Base-by-base conservation (phyloP, 176 grass and related monocot genomes). In the Lolium rigidum region DNA sequence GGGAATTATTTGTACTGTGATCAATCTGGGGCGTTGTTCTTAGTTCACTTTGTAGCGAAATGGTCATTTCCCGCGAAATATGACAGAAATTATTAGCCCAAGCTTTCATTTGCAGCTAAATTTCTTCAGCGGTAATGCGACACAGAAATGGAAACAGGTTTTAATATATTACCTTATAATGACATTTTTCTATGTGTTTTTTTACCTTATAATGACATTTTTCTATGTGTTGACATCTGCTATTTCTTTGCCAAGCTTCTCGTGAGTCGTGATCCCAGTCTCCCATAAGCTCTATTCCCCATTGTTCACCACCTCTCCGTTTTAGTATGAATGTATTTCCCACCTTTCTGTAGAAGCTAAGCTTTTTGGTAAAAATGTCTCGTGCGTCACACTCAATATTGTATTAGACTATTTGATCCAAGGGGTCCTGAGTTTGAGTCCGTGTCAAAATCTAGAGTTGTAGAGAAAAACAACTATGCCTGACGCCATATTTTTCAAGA, bases 11-110 rank as follows among this genome's bases (percentile, higher is more conserved):
- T 82, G 25, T 68, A 28, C 24, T 3, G 0, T 9, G 26, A 52
- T 66, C 28, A 51, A 66, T 20, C 52, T 37, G 28, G 20, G 14
- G 9, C 70, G 12, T 43, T 86, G 28, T 86, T 78, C 15, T 69
- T 80, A 76, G 50, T 69, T 84, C 50, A 59, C 49, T 55, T 31
- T 17, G 47, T 90, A 83, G 80, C 15, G 47, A 50, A 83, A 74
- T 13, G 3, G 5, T 37, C 52, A 64, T 54, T 7, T 76, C 69
- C 51, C 80, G 6, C 28, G 0, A 80, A 31, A 1, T 17, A 65
- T 20, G 55, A 6, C 14, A 66, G 7, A 21, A 74, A 66, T 67
- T 50, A 24, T 55, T 66, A 59, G 37, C 20, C 8, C 65, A 74
- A 64, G 57, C 66, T 74, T 7, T 80, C 86, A 65, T 73, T 39